Percentiles rank a stretch among this genome's conserved stretches.
Evolutionary conservation across 805 yeast genomes (phyloP).

Genomic region (Kazachstania martiniae): DNA sequence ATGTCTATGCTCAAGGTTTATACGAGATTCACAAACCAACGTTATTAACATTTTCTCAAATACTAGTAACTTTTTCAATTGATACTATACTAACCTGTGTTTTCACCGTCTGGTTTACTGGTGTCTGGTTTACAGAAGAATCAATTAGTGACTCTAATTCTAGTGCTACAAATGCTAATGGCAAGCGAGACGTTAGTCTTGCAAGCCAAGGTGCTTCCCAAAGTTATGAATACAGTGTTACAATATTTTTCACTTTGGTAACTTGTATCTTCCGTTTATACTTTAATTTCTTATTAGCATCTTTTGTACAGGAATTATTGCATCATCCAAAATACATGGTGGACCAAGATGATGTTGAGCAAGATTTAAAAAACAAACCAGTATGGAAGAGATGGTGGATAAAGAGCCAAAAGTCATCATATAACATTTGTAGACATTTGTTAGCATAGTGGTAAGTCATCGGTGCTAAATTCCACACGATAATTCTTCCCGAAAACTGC

Average conservation of each 20-base stretch:
- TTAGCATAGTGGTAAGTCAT: no score
- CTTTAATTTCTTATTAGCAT: slow-evolving; percentile 45
- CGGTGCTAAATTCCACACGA: no score
- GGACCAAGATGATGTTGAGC: slow-evolving; percentile 28
- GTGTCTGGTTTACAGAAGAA: slow-evolving; percentile 58
- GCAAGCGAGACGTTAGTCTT: slow-evolving; percentile 12
- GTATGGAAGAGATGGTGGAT: slow-evolving; percentile 22
- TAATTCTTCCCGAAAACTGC: no score
- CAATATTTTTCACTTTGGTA: slow-evolving; percentile 38
- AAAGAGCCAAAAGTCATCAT: slow-evolving; percentile 24
- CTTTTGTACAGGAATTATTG: slow-evolving; percentile 49
- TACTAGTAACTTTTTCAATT: slow-evolving; percentile 47
- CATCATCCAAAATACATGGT: slow-evolving; percentile 35
- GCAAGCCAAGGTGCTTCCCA: slow-evolving; percentile 56
- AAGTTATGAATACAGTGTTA: slow-evolving; percentile 44
- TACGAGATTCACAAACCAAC: slow-evolving; percentile 41
- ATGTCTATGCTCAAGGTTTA: slow-evolving; percentile 55
- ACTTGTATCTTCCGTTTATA: slow-evolving; percentile 44
- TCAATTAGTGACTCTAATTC: slow-evolving; percentile 16
- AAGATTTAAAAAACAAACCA: slow-evolving; percentile 27
- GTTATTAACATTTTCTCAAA: slow-evolving; percentile 50
- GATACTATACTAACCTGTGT: slow-evolving; percentile 61
- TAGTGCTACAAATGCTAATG: slow-evolving; percentile 1
- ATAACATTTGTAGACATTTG: slow-evolving; percentile 19
- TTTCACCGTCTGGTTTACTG: slow-evolving; percentile 64